Evolutionary conservation across 106 monocot species (phyloP).

Genomic region (Allium sativum): DNA sequence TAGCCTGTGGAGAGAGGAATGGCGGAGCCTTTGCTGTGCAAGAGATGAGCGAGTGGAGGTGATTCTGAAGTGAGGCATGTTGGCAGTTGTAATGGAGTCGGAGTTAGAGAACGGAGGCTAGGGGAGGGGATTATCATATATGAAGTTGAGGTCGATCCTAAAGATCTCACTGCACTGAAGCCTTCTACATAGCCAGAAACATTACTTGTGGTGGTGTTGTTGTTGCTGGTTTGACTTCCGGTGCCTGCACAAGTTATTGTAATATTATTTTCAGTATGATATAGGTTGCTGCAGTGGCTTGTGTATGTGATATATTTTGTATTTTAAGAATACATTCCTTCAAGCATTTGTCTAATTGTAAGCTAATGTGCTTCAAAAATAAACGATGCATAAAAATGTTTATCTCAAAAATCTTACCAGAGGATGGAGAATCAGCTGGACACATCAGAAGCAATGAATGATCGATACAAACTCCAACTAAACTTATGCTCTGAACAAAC

Average conservation of each 20-base stretch:
- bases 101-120: conserved; percentile 40
- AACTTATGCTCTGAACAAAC: conserved; percentile 80
- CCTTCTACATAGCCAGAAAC: conserved; percentile 66
- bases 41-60: conserved; percentile 80
- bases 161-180: conserved; percentile 69
- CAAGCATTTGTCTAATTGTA: too few species aligned
- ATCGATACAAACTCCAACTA: conserved; percentile 69
- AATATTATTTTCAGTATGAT: too few species aligned
- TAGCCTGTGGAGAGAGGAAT: conserved; percentile 64
- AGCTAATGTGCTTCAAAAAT: too few species aligned
- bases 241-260: conserved; percentile 18
- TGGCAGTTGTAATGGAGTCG: conserved; percentile 62
- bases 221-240: conserved; percentile 32
- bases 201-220: conserved; percentile 9
- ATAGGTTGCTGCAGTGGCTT: too few species aligned
- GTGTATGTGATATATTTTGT: too few species aligned
- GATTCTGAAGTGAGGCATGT: conserved; percentile 85
- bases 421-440: conserved; percentile 54
- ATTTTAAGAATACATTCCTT: too few species aligned
- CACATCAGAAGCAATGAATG: conserved; percentile 64
- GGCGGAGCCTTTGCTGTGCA: conserved; percentile 88
- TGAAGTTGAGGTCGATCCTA: conserved; percentile 45
- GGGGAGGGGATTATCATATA: conserved; percentile 75
- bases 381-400: not conserved
- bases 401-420: conserved; percentile 22